Evolutionary conservation across 1,284 basidiomycete genomes (phyloP), one percentile per base, ranked within the genome.

Genomic region (Ustilago tritici): DNA sequence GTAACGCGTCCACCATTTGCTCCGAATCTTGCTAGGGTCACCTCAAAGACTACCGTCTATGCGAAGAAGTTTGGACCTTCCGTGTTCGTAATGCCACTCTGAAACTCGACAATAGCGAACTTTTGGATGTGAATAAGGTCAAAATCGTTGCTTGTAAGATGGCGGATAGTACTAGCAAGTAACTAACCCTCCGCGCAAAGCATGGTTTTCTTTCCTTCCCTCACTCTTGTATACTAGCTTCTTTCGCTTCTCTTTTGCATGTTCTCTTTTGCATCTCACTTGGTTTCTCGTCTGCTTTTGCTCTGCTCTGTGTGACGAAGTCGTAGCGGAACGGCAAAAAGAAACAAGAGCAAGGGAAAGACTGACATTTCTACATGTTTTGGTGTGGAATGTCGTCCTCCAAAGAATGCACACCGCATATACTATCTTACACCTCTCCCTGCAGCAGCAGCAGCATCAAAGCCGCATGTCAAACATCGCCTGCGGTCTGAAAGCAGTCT

Each of bases 1-100:
- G 23, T 28, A 28, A 28, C 23, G 2, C 23, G 23, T 28, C 3
- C 23, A 28, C 23, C 3, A 28, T 28, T 28, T 28, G 23, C 23
- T 28, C 3, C 3, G 23, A 28, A 28, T 28, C 3, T 28, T 28
- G 23, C 6, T 50, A 84, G 82, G 84, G 84, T 15, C 83, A 86
- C 41, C 56, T 86, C 38, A 80, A 81, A 63, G 78, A 82, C 69
- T 86, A 86, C 70, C 66, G 82, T 19, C 72, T 79, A 17, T 86
- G 84, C 67, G 83, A 86, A 61, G 84, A 86, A 57, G 84, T 86
- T 38, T 86, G 84, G 84, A 85, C 83, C 5, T 86, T 85, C 68
- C 74, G 81, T 6, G 81, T 85, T 10, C 81, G 82, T 38, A 79
- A 85, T 50, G 83, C 82, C 1, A 77, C 81, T 47, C 66, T 86